These are phyloP conservation scores for Nematocida minor DNA, from an alignment of 371 early-diverging fungal species.

Conservation along the genomic window DNA sequence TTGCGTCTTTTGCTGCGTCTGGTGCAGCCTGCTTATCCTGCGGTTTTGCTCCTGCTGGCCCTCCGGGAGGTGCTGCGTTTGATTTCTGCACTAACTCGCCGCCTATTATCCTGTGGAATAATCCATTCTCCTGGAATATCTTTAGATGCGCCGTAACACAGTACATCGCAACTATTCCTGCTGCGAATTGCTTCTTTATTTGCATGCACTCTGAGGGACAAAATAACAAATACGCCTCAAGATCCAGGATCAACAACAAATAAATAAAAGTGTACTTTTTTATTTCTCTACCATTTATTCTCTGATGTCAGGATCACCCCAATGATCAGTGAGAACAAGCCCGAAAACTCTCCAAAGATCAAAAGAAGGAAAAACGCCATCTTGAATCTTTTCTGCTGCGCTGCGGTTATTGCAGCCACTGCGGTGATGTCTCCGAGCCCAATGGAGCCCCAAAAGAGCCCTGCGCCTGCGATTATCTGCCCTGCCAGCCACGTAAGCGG, in stretches of 20 bases:
- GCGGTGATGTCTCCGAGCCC: slow-evolving; percentile 59
- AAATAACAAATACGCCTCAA: not conserved
- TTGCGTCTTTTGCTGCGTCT: no score
- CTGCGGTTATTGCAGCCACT: slow-evolving; percentile 60
- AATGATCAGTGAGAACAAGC: slow-evolving; percentile 59
- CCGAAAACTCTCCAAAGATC: slow-evolving; percentile 65
- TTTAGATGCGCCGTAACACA: not conserved
- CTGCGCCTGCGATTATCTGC: slow-evolving; percentile 57
- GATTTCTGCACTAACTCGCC: not conserved
- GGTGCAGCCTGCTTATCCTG: no score
- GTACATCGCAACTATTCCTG: not conserved
- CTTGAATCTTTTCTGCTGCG: slow-evolving; percentile 64
- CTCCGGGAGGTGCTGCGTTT: not conserved
- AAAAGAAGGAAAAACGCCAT: slow-evolving; percentile 60
- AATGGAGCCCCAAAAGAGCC: slow-evolving; percentile 56
- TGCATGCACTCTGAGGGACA: not conserved
- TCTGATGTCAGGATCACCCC: slow-evolving; percentile 52
- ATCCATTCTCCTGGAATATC: not conserved
- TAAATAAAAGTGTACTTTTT: not conserved
- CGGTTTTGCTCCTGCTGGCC: not conserved
- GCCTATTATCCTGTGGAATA: not conserved
- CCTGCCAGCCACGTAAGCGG: slow-evolving; percentile 55
- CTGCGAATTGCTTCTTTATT: slow-evolving; percentile 2
- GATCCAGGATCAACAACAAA: not conserved
- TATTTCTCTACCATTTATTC: not conserved